Base-by-base conservation (phyloP, 768 basidiomycete species). In the Agrocybe chaxingu region DNA sequence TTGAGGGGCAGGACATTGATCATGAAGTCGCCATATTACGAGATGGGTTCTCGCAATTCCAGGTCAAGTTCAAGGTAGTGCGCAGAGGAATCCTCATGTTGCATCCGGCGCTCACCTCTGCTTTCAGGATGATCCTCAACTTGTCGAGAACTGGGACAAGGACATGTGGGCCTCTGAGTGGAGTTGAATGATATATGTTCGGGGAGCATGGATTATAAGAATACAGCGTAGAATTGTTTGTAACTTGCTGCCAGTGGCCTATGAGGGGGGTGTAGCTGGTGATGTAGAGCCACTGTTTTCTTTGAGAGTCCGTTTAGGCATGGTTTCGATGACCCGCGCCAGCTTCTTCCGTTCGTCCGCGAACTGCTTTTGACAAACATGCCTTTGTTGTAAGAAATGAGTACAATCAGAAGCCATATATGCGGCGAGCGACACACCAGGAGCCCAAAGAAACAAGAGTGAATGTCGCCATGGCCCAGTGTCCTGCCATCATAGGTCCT, bases 401-500 rank as follows among this genome's bases (percentile, higher is more conserved):
- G 30, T 30, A 8, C 36, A 48, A 30, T 19, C 16, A 42, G 42
- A 9, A 11, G 10, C 33, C 7, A 33, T 24, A 41, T n/a, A 16
- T 33, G 31, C 50, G 30, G 30, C 37, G 10, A 42, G 24, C 29
- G 9, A 73, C 82, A 52, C 55, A 90, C 89, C 85, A 91, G 18
- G 85, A 82, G 41, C 81, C 82, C 2, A 83, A 47, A 3, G 89
- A 85, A 36, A 91, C 73, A 16, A 84, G 54, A 55, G 80, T 68
- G 59, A 89, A 92, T 1, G 89, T 84, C 5, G 81, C 87, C 13
- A 89, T 75, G 10, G 85, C 88, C 90, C 90, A 92, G 62, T 89
- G 81, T 2, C 80, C 84, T 34, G 87, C 89, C 35, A 80, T 73
- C 50, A 87, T 73, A 1, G 82, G 75, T 31, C 74, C 89, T 87